Evolutionary conservation across 352 stramenopile genomes (phyloP), one percentile per base, ranked within the genome.

Genomic region (Globisporangium uncinulatum): DNA sequence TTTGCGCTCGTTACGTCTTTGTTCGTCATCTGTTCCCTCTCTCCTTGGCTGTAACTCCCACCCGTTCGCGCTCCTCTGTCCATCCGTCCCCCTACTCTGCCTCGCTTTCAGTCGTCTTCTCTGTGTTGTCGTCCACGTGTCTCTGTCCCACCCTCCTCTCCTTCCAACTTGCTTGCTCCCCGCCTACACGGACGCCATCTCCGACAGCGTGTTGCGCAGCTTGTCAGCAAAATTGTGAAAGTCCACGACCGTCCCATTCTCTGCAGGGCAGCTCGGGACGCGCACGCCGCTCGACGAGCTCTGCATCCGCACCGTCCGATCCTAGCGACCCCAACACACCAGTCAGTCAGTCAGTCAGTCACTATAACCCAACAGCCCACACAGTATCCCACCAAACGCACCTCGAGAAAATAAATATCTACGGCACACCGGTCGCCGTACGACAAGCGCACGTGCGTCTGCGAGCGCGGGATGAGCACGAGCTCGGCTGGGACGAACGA

Each of bases 361-460:
- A 6, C 14, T 5, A 42, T 52, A 10, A 57, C 9, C 11, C 11
- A 17, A 10, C 13, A n/a, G 49, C 14, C 21, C 19, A 48, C 9
- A 34, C 17, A 20, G n/a, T 6, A 31, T 48, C 45, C 19, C 0
- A 54, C 68, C n/a, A n/a, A n/a, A n/a, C n/a, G 37, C 67, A 92
- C 84, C 84, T 92, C 79, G 61, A 94, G 73, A 54, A 94, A 94
- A 89, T 89, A 92, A 87, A 94, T 89, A 89, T 94, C 84, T 70
- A 94, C 83, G 54, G 80, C 84, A 66, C 79, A 92, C 24, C 84
- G 82, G 58, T 94, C 81, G 52, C 74, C 83, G 65, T 94, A 94
- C 39, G 79, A 87, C 53, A 94, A 61, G 50, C 83, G 82, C 61
- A 94, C 78, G 56, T 92, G 82, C 32, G 81, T 91, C 64, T 94